These are phyloP conservation scores for Apiospora phragmitis DNA, from an alignment of 2,329 filamentous ascomycete species.

Conservation along the genomic window DNA sequence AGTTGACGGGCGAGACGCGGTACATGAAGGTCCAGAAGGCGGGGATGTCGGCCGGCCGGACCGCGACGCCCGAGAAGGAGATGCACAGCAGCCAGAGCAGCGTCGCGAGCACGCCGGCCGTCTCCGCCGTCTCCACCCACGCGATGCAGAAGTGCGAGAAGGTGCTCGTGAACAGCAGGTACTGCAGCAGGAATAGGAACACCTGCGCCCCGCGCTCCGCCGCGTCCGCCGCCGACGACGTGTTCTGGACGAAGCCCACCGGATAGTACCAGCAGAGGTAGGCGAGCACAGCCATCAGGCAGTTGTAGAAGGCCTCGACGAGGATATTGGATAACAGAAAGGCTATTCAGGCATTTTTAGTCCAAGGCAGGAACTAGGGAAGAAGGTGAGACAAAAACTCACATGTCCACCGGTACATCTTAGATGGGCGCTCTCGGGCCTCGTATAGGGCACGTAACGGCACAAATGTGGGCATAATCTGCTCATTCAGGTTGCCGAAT, in stretches of 20 bases:
- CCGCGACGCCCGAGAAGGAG: conserved; percentile 75
- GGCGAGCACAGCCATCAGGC: conserved; percentile 82
- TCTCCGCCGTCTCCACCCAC: conserved; percentile 73
- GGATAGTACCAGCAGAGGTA: conserved; percentile 67
- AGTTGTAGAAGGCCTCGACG: conserved; percentile 70
- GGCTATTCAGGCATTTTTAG: conserved; percentile 54
- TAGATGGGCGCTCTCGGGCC: conserved; percentile 79
- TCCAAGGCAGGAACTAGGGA: conserved; percentile 71
- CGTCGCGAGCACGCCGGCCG: conserved; percentile 74
- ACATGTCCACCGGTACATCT: conserved; percentile 72
- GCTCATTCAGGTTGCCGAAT: conserved; percentile 77
- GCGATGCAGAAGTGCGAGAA: conserved; percentile 80
- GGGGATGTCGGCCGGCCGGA: conserved; percentile 63
- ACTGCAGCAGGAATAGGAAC: conserved; percentile 72
- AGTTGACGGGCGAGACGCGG: conserved; percentile 68
- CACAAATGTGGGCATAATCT: conserved; percentile 85
- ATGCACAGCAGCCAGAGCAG: conserved; percentile 70
- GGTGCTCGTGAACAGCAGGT: conserved; percentile 79
- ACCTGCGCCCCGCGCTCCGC: conserved; percentile 52
- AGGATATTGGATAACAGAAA: conserved; percentile 77
- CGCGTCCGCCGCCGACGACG: background rate
- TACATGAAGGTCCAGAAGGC: conserved; percentile 78
- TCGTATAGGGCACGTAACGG: conserved; percentile 81
- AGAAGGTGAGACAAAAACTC: conserved; percentile 52
- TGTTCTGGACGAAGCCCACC: conserved; percentile 54